Conservation (phyloP, 2,329 filamentous ascomycete species). For the Corynespora cassiicola region DNA sequence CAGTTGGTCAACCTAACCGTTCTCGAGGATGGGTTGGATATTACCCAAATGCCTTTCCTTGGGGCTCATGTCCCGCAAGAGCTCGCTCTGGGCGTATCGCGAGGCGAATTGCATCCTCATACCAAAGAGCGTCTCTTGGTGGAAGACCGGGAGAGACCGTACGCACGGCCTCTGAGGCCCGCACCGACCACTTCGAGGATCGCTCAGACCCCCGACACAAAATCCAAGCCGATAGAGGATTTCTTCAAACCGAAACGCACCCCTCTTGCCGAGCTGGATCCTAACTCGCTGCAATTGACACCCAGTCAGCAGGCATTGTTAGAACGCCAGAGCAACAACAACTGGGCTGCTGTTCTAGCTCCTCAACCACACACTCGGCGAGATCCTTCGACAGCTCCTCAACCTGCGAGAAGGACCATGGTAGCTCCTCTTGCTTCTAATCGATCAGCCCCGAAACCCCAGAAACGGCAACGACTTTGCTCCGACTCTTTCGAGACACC, state of each 20-base stretch:
- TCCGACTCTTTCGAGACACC: conserved; percentile 46
- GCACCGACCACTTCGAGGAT: conserved; percentile 29
- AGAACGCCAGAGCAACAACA: conserved; percentile 56
- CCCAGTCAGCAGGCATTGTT: conserved; percentile 68
- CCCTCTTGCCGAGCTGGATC: conserved; percentile 71
- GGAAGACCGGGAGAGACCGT: conserved; percentile 39
- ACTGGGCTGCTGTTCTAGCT: conserved; percentile 62
- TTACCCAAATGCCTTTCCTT: conserved; percentile 80
- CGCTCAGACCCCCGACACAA: conserved; percentile 57
- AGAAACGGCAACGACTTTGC: conserved; percentile 54
- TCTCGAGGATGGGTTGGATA: conserved; percentile 66
- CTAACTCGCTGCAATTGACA: conserved; percentile 71
- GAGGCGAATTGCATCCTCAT: conserved; percentile 85
- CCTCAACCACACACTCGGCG: conserved; percentile 47
- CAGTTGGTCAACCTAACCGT: conserved; percentile 78
- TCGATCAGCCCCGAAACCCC: conserved; percentile 51
- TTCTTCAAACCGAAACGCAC: conserved; percentile 71
- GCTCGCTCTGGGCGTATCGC: conserved; percentile 75
- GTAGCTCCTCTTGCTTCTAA: conserved; percentile 45
- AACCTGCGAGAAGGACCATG: conserved; percentile 47
- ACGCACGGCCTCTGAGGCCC: conserved; percentile 45
- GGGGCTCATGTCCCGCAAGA: conserved; percentile 74
- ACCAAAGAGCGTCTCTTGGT: conserved; percentile 71
- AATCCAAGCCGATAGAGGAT: conserved; percentile 66
- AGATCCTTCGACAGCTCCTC: conserved; percentile 43